Conservation (phyloP, 2,329 filamentous ascomycete genomes). For the Cytospora mali region DNA sequence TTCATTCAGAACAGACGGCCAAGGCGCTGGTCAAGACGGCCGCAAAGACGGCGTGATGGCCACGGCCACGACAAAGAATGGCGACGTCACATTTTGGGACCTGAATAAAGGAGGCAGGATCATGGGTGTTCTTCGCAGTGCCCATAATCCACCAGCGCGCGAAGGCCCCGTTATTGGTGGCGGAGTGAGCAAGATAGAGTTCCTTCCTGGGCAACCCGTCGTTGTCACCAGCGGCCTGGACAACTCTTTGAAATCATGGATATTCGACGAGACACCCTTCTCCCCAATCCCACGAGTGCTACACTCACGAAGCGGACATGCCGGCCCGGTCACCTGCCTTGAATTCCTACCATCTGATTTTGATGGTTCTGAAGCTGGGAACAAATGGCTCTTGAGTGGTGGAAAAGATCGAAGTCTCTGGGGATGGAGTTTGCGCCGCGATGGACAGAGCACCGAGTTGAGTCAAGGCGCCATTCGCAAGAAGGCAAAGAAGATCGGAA, state of each 20-base stretch:
- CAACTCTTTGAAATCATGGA: constrained; percentile 94
- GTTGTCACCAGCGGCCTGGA: constrained; percentile 89
- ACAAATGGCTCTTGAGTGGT: constrained; percentile 93
- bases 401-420: constrained; percentile 89
- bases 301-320: constrained; percentile 86
- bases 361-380: constrained; percentile 83
- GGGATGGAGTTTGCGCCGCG: constrained; percentile 93
- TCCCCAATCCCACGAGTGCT: constrained; percentile 82
- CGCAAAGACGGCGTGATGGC: constrained; percentile 90
- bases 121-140: constrained; percentile 82
- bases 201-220: constrained; percentile 85
- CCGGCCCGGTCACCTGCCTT: constrained; percentile 79
- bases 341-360: constrained; percentile 86
- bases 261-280: constrained; percentile 91
- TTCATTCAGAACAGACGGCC: constrained; percentile 85
- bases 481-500: constrained; percentile 85
- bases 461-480: constrained; percentile 88
- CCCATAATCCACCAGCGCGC: constrained; percentile 74
- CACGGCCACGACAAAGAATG: constrained; percentile 75
- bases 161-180: constrained; percentile 62
- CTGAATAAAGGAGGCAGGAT: constrained; percentile 86
- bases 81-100: constrained; percentile 96
- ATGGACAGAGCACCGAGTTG: constrained; percentile 90
- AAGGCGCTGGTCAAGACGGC: constrained; percentile 86
- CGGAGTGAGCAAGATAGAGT: constrained; percentile 86